Evolutionary conservation across 371 early-diverging fungal genomes (phyloP).

Genomic region (Zychaea mexicana): DNA sequence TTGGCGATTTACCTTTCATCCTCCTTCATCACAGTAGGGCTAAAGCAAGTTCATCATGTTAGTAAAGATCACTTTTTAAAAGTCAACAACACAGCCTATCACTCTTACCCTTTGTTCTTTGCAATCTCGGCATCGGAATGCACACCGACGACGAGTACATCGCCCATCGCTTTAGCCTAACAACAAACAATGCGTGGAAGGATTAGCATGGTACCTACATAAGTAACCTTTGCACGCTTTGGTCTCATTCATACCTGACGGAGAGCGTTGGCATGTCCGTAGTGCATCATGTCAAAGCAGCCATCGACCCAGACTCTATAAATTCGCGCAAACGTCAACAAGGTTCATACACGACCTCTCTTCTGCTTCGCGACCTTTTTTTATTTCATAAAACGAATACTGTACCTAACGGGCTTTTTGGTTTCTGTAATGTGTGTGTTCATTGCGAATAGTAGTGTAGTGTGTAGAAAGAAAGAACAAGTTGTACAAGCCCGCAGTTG

Average conservation of each 20-base stretch:
- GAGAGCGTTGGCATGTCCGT: constrained; percentile 95
- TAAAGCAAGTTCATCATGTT: too few species aligned
- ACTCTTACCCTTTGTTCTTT: constrained; percentile 79
- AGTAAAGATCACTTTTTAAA: too few species aligned
- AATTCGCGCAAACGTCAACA: background rate
- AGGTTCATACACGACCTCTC: background rate
- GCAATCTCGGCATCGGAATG: constrained; percentile 93
- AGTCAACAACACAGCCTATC: too few species aligned
- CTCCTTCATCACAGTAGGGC: constrained; percentile 93
- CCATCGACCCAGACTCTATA: constrained; percentile 88
- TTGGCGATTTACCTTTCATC: constrained; percentile 73
- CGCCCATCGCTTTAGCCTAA: constrained; percentile 91
- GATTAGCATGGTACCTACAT: too few species aligned
- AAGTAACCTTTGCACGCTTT: background rate
- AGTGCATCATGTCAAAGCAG: constrained; percentile 97
- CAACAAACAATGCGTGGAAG: background rate
- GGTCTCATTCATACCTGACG: constrained; percentile 73
- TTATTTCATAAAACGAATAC: too few species aligned
- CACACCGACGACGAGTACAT: constrained; percentile 94
- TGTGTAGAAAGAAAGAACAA: background rate
- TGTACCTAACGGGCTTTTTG: constrained; percentile 12
- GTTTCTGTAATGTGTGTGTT: constrained; percentile 8
- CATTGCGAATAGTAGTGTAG: background rate
- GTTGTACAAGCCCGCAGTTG: background rate
- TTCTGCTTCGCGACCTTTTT: background rate